Conservation (phyloP, 176 grass and related monocot species). For the Dactylis glomerata region DNA sequence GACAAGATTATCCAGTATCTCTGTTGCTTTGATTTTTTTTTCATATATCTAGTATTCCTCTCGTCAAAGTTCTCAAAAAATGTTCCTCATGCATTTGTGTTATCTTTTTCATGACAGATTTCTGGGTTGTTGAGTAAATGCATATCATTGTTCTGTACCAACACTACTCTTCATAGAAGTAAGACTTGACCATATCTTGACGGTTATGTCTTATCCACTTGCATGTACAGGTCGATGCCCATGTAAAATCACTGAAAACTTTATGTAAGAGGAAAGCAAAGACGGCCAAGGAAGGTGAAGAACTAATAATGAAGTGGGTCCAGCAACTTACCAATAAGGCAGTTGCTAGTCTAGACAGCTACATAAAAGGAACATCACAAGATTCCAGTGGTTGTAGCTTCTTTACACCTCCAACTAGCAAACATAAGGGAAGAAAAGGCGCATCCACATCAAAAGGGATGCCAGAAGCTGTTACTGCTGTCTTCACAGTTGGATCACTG, state of each 20-base stretch:
- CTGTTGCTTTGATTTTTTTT: constrained; percentile 6
- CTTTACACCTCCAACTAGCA: constrained; percentile 54
- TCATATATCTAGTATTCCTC: not conserved
- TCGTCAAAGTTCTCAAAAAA: not conserved
- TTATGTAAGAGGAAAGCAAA: constrained; percentile 87
- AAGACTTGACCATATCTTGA: constrained; percentile 23
- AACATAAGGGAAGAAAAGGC: constrained; percentile 47
- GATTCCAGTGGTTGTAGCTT: constrained; percentile 38
- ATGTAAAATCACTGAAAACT: constrained; percentile 86
- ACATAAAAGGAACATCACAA: constrained; percentile 58
- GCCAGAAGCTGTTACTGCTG: constrained; percentile 58
- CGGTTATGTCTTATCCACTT: constrained; percentile 19
- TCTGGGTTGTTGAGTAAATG: not conserved
- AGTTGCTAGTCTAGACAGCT: constrained; percentile 49
- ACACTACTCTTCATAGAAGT: constrained; percentile 5
- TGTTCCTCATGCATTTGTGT: constrained; percentile 2
- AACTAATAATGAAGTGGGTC: constrained; percentile 69
- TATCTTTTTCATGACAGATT: not conserved
- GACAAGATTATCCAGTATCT: constrained; percentile 9
- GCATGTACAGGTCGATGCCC: constrained; percentile 75
- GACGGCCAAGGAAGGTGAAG: constrained; percentile 57
- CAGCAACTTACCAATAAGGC: constrained; percentile 57
- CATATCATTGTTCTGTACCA: constrained; percentile 18
- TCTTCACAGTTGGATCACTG: constrained; percentile 89
- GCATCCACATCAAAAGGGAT: constrained; percentile 41